These are phyloP conservation scores for Fusarium circinatum DNA, from an alignment of 2,329 filamentous ascomycete species.

Conservation along the genomic window DNA sequence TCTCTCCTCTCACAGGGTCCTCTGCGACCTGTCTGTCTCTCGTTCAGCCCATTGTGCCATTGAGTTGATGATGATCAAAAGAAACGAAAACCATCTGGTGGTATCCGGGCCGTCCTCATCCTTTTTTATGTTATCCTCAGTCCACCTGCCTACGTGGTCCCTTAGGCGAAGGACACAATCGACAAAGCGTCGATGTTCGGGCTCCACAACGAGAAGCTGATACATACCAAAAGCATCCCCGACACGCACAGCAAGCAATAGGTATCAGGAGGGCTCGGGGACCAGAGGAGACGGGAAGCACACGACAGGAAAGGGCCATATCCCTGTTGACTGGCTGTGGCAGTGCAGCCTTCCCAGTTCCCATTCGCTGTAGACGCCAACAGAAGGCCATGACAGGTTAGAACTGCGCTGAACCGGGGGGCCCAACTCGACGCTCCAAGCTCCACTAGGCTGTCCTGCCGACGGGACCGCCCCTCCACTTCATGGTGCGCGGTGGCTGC, in stretches of 20 bases:
- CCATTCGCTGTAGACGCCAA: background rate
- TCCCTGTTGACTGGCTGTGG: slow-evolving; percentile 29
- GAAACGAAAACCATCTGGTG: background rate
- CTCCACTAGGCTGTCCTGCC: slow-evolving; percentile 27
- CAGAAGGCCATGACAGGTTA: background rate
- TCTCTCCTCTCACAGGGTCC: slow-evolving; percentile 5
- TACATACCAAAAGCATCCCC: background rate
- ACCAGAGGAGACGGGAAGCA: slow-evolving; percentile 9
- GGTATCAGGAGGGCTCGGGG: background rate
- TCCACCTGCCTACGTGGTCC: slow-evolving; percentile 32
- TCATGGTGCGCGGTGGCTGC: slow-evolving; percentile 10
- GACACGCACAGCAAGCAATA: background rate
- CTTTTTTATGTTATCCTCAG: slow-evolving; percentile 24
- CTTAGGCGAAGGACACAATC: slow-evolving; percentile 19
- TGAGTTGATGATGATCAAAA: background rate
- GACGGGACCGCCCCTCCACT: slow-evolving; percentile 33
- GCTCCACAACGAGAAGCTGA: slow-evolving; percentile 14
- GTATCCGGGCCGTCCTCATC: slow-evolving; percentile 9
- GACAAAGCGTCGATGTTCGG: slow-evolving; percentile 23
- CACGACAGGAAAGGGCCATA: slow-evolving; percentile 18
- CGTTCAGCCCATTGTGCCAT: background rate
- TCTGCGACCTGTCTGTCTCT: background rate
- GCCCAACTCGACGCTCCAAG: background rate
- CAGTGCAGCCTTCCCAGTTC: slow-evolving; percentile 28
- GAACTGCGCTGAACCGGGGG: background rate